These are phyloP conservation scores for Aeschynomene evenia DNA, from an alignment of 306 rosid genomes.

Conservation along the genomic window DNA sequence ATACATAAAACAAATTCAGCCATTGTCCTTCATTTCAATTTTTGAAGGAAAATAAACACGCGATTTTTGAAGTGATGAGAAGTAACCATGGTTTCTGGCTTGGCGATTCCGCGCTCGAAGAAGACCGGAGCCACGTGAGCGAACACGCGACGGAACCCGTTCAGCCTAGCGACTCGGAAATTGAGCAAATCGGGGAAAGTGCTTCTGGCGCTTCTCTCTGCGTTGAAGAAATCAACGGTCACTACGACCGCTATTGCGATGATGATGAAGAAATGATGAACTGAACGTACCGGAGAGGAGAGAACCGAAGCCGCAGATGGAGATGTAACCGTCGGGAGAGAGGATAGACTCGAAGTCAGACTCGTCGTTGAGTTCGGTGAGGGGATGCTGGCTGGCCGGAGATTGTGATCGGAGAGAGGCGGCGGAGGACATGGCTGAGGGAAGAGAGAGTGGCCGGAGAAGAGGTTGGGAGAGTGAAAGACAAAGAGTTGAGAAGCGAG, in stretches of 20 bases:
- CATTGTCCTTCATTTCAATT: slow-evolving; percentile 1
- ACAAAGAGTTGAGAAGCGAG: not conserved
- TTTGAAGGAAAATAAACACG: not conserved
- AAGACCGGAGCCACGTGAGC: slow-evolving; percentile 84
- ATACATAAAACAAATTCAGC: not conserved
- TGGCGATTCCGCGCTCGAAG: slow-evolving; percentile 96
- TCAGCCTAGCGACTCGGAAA: slow-evolving; percentile 68
- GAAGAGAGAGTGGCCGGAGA: slow-evolving; percentile 27
- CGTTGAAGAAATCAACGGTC: not conserved
- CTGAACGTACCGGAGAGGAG: slow-evolving; percentile 59
- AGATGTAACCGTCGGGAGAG: slow-evolving; percentile 55
- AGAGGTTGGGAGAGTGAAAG: slow-evolving; percentile 24
- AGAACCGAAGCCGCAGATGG: slow-evolving; percentile 93
- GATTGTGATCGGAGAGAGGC: slow-evolving; percentile 21
- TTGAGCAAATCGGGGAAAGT: slow-evolving; percentile 80
- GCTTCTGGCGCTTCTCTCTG: slow-evolving; percentile 88
- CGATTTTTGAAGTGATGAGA: not conserved
- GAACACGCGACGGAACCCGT: slow-evolving; percentile 72
- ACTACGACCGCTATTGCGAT: not conserved
- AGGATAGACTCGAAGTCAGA: slow-evolving; percentile 57
- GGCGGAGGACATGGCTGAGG: slow-evolving; percentile 42
- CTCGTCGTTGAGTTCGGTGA: slow-evolving; percentile 54
- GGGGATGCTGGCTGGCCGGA: not conserved
- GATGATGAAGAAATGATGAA: not conserved
- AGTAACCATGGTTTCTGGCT: slow-evolving; percentile 78